Evolutionary conservation across 1,139 yeast genomes (phyloP).

Genomic region (Martiniozyma asiatica): DNA sequence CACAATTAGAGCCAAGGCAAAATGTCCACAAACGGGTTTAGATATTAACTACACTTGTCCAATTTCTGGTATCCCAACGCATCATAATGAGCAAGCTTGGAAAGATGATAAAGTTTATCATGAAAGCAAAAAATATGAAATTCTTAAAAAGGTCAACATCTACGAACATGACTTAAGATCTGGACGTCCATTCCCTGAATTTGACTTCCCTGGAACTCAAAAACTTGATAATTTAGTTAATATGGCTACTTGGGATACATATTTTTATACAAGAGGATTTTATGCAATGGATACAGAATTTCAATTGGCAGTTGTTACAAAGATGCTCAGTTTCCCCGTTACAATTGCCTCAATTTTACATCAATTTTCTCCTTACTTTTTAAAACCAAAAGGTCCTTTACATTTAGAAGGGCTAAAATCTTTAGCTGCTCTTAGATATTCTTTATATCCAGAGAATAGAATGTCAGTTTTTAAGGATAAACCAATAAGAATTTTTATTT

Average conservation of each 20-base stretch:
- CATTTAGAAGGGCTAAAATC: slow-evolving; percentile 89
- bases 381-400: slow-evolving; percentile 77
- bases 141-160: slow-evolving; percentile 74
- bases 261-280: slow-evolving; percentile 84
- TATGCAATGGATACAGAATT: slow-evolving; percentile 95
- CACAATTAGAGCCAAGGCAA: slow-evolving; percentile 72
- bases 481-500: slow-evolving; percentile 77
- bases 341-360: slow-evolving; percentile 80
- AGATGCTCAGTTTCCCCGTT: slow-evolving; percentile 84
- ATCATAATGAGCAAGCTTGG: slow-evolving; percentile 86
- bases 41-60: slow-evolving; percentile 86
- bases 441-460: slow-evolving; percentile 66
- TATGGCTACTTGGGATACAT: slow-evolving; percentile 83
- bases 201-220: slow-evolving; percentile 79
- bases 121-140: slow-evolving; percentile 49
- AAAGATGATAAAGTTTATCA: slow-evolving; percentile 68
- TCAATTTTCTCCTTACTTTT: slow-evolving; percentile 71
- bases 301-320: slow-evolving; percentile 89
- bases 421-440: slow-evolving; percentile 79
- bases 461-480: slow-evolving; percentile 60
- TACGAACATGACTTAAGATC: slow-evolving; percentile 92
- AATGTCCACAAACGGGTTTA: slow-evolving; percentile 80
- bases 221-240: slow-evolving; percentile 69
- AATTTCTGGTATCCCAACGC: slow-evolving; percentile 90
- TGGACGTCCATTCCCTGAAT: slow-evolving; percentile 90